Conservation (phyloP, 768 basidiomycete genomes). For the Mycena rebaudengoi region DNA sequence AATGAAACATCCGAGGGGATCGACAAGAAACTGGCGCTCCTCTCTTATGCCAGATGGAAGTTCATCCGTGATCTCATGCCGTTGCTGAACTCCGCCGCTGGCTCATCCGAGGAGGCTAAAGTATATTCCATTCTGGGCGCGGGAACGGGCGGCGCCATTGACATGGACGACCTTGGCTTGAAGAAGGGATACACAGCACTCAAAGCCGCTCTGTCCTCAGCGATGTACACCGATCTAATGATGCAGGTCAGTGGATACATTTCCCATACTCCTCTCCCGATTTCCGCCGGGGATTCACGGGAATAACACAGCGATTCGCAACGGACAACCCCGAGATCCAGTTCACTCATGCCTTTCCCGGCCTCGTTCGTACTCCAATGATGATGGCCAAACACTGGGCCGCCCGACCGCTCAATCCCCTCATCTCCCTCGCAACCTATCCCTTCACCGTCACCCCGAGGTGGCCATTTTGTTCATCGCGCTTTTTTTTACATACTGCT, state of each 20-base stretch:
- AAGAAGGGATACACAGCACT: constrained; percentile 40
- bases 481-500: neutral
- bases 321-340: constrained; percentile 39
- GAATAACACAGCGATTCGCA: constrained; percentile 38
- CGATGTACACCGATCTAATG: constrained; percentile 47
- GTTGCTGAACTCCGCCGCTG: constrained; percentile 39
- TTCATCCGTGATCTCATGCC: constrained; percentile 48
- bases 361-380: constrained; percentile 44
- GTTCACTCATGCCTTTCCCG: constrained; percentile 48
- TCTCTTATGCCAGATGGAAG: constrained; percentile 51
- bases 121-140: constrained; percentile 47
- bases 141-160: constrained; percentile 37
- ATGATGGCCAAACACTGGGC: constrained; percentile 19
- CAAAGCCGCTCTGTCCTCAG: constrained; percentile 30
- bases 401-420: constrained; percentile 17
- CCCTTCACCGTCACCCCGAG: constrained; percentile 25
- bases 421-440: constrained; percentile 16
- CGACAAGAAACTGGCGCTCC: constrained; percentile 45
- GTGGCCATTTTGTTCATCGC: constrained; percentile 4
- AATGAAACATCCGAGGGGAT: constrained; percentile 49
- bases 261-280: no score
- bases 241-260: constrained; percentile 35
- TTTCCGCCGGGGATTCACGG: neutral
- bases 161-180: constrained; percentile 46
- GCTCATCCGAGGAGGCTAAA: constrained; percentile 47